A percentile compares a stretch with the other conserved stretches of the same genome.
Conservation (phyloP, 768 basidiomycete species). For the Serpula lacrymans region DNA sequence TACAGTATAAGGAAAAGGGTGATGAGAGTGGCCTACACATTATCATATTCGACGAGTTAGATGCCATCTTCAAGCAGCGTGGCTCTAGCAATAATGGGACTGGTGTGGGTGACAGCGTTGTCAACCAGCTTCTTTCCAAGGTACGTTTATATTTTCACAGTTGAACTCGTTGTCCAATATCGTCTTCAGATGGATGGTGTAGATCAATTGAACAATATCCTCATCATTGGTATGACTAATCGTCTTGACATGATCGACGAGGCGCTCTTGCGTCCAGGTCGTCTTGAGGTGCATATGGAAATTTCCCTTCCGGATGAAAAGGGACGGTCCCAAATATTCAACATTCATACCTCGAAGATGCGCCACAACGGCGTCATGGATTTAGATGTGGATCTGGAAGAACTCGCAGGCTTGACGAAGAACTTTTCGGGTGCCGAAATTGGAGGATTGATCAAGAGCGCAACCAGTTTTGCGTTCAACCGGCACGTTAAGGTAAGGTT, state of each 20-base stretch:
- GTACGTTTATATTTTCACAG: conserved; percentile 34
- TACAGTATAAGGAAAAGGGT: conserved; percentile 92
- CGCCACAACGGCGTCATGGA: conserved; percentile 89
- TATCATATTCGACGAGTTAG: conserved; percentile 98
- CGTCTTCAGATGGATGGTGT: conserved; percentile 91
- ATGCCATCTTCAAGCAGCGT: conserved; percentile 98
- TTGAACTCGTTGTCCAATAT: conserved; percentile 7
- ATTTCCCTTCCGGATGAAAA: conserved; percentile 95
- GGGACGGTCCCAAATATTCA: conserved; percentile 90
- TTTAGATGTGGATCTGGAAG: conserved; percentile 71
- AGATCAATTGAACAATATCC: conserved; percentile 96
- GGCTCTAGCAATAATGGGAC: conserved; percentile 89
- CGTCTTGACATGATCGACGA: conserved; percentile 99
- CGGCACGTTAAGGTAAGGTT: conserved; percentile 80
- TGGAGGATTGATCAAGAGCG: conserved; percentile 93
- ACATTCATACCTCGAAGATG: conserved; percentile 96
- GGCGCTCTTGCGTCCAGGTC: conserved; percentile 93
- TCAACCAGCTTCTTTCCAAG: conserved; percentile 98
- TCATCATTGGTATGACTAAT: conserved; percentile 99
- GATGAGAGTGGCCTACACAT: conserved; percentile 98
- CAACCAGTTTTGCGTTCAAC: conserved; percentile 97
- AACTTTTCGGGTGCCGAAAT: conserved; percentile 99
- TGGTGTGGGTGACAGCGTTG: conserved; percentile 97
- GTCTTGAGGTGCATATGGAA: conserved; percentile 99
- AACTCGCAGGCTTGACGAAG: conserved; percentile 84